Base-by-base conservation (phyloP, 345 rosid genomes). In the Hibiscus syriacus region DNA sequence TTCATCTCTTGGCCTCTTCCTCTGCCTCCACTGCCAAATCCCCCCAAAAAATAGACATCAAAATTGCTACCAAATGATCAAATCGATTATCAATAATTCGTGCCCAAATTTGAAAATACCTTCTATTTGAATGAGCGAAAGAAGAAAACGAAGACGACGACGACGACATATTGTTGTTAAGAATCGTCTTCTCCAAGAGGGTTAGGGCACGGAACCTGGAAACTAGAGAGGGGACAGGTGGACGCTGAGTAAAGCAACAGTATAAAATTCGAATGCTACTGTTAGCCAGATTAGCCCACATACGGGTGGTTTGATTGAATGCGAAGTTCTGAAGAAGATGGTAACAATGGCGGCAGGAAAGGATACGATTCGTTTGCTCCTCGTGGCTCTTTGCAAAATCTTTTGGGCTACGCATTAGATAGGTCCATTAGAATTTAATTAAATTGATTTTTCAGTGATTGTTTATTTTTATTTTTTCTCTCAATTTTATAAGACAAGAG, bases 1-100 rank as follows among this genome's bases (percentile, higher is more conserved):
- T 56, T 77, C 77, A 73, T 75, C 48, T 73, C 88, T 38, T 38
- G 39, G 1, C 79, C 83, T 69, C 81, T 78, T 73, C 87, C 84
- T 71, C 86, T 71, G 43, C 86, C 82, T 16, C 84, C 81, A 63
- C 85, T 80, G 70, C 26, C 66, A 64, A 68, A 45, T 14, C 3
- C 19, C 25, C 2, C 19, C 34, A 32, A 14, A 58, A 29, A 10
- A 34, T 56, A 54, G 0, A 39, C 27, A 63, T 11, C 32, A 4
- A 36, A 23, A 48, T 46, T 1, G 43, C 3, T 19, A 22, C 48
- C 46, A 19, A 22, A 49, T 23, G 19, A 7, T 9, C 6, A 36
- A 39, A 14, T 19, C 2, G 11, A 67, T 23, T 67, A 10, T 20
- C 4, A 0, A 26, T 20, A 66, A 32, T 53, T 36, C 7, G 30